Evolutionary conservation across 345 rosid species (phyloP).

Genomic region (Laguncularia racemosa): DNA sequence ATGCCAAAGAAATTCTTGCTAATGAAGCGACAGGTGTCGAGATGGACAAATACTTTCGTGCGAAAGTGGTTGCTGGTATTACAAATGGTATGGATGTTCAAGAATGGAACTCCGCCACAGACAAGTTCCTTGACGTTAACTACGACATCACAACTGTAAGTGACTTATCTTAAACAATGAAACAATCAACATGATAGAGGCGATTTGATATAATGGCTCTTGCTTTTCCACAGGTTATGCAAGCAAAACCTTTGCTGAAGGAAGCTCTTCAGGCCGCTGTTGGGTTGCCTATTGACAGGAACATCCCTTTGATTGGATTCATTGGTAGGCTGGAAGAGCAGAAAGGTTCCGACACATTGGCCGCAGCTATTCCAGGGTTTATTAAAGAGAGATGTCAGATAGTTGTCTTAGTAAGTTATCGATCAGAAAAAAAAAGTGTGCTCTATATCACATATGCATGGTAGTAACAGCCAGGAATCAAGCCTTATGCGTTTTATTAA

Average conservation of each 20-base stretch:
- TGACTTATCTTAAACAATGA: constrained; percentile 1
- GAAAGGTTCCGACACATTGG: constrained; percentile 91
- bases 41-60: constrained; percentile 53
- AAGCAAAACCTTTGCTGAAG: constrained; percentile 80
- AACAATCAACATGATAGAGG: not conserved
- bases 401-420: constrained; percentile 57
- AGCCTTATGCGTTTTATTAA: not conserved
- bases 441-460: not conserved
- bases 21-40: constrained; percentile 78
- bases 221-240: constrained; percentile 41
- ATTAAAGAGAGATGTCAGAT: constrained; percentile 59
- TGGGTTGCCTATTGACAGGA: constrained; percentile 80
- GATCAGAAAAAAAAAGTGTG: constrained; percentile 2
- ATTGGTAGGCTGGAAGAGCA: constrained; percentile 97
- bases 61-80: constrained; percentile 54
- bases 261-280: constrained; percentile 90
- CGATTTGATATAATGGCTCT: not conserved
- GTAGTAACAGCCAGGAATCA: not conserved
- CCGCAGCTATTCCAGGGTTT: constrained; percentile 58
- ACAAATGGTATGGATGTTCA: constrained; percentile 94
- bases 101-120: constrained; percentile 88
- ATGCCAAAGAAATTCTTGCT: constrained; percentile 78
- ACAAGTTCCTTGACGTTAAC: constrained; percentile 60
- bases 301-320: constrained; percentile 83
- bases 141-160: constrained; percentile 74